These are phyloP conservation scores for Sporodiniella umbellata DNA, from an alignment of 371 early-diverging fungal genomes.

Conservation along the genomic window DNA sequence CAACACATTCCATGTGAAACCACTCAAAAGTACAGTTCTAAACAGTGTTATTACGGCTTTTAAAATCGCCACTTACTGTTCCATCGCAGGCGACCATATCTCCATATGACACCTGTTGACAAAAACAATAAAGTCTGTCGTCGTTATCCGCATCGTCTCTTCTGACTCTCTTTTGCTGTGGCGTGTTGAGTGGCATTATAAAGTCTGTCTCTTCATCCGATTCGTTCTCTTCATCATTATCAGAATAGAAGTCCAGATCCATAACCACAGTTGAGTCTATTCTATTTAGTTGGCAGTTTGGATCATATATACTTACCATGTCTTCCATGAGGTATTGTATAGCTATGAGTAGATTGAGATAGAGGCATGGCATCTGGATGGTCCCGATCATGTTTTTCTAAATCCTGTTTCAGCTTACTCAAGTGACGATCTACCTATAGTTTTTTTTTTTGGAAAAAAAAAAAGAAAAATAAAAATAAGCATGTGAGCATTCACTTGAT, in stretches of 20 bases:
- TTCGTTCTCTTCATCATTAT: slow-evolving; percentile 19
- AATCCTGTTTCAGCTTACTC: slow-evolving; percentile 25
- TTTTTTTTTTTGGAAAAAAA: background rate
- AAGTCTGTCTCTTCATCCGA: slow-evolving; percentile 15
- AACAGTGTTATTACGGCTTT: background rate
- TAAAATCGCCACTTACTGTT: slow-evolving; percentile 52
- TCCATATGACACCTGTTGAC: slow-evolving; percentile 94
- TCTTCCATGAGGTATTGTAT: slow-evolving; percentile 19
- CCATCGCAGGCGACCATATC: slow-evolving; percentile 98
- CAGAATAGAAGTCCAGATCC: slow-evolving; percentile 4
- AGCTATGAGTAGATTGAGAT: slow-evolving; percentile 8
- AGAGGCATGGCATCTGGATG: slow-evolving; percentile 18
- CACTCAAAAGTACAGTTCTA: slow-evolving; percentile 75
- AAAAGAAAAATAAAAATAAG: no score
- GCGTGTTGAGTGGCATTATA: slow-evolving; percentile 11
- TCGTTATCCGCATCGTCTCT: slow-evolving; percentile 43
- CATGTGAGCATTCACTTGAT: background rate
- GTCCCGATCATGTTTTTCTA: slow-evolving; percentile 31
- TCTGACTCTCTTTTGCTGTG: slow-evolving; percentile 27
- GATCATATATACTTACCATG: slow-evolving; percentile 5
- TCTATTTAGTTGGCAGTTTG: background rate
- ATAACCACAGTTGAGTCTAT: background rate
- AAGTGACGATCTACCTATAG: slow-evolving; percentile 45
- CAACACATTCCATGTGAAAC: slow-evolving; percentile 96
- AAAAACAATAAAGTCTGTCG: slow-evolving; percentile 93